Percentiles rank a stretch among this genome's conserved stretches.
phyloP scores from a whole-genome alignment of 768 basidiomycete genomes.

The Lentinula aciculospora region DNA sequence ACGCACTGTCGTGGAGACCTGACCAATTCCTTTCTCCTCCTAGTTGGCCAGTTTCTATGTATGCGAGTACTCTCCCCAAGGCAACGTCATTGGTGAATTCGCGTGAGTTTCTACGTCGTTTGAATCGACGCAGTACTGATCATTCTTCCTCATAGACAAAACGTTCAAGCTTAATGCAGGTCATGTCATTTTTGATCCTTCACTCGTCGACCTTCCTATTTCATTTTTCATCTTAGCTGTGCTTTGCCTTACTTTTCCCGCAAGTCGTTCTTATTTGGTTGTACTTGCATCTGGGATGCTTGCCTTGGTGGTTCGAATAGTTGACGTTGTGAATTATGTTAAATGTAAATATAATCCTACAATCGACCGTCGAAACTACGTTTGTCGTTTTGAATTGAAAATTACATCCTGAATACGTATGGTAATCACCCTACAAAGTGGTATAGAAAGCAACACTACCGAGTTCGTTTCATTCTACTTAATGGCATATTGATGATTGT shows the following conservation, averaged over 20 bases:
- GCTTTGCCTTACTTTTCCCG: not conserved
- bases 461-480: not conserved
- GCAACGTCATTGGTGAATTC: slow-evolving; percentile 62
- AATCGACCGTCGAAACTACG: no score
- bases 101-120: slow-evolving; percentile 32
- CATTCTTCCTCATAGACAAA: slow-evolving; percentile 24
- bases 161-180: slow-evolving; percentile 34
- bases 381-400: no score
- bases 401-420: no score
- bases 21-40: slow-evolving; percentile 1
- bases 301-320: not conserved
- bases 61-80: slow-evolving; percentile 62
- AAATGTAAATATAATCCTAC: no score
- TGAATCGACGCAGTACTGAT: not conserved
- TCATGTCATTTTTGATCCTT: slow-evolving; percentile 11
- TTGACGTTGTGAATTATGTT: not conserved
- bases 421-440: no score
- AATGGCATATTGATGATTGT: not conserved
- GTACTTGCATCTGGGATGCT: slow-evolving; percentile 1
- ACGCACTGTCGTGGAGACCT: not conserved
- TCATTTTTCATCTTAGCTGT: not conserved
- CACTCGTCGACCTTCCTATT: not conserved
- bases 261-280: not conserved
- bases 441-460: no score
- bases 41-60: slow-evolving; percentile 57